Evolutionary conservation across 2,329 filamentous ascomycete genomes (phyloP).

Genomic region (Scedosporium apiospermum): DNA sequence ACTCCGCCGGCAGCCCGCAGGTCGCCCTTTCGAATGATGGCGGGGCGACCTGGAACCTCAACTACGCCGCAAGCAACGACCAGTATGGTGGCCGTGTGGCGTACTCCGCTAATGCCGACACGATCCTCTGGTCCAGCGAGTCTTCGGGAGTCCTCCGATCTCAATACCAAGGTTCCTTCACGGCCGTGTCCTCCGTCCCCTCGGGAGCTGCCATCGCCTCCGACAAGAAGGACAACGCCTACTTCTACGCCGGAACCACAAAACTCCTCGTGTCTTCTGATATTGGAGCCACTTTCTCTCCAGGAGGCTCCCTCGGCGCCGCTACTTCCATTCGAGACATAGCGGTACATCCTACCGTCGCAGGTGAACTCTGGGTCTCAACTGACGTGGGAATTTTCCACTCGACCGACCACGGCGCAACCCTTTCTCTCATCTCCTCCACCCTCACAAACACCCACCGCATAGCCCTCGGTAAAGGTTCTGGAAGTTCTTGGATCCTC

Average conservation of each 20-base stretch:
- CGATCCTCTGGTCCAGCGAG: constrained; percentile 36
- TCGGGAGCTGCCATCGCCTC: constrained; percentile 38
- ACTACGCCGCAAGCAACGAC: constrained; percentile 34
- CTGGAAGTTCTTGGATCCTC: constrained; percentile 30
- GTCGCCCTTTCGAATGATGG: constrained; percentile 40
- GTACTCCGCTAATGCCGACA: constrained; percentile 40
- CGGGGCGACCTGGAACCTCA: constrained; percentile 37
- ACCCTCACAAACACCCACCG: constrained; percentile 28
- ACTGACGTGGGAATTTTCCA: constrained; percentile 45
- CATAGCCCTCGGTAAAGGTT: constrained; percentile 32
- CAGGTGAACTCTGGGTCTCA: constrained; percentile 51
- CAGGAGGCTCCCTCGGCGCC: constrained; percentile 24
- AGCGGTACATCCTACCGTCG: constrained; percentile 43
- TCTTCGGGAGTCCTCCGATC: constrained; percentile 32
- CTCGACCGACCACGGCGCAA: constrained; percentile 39
- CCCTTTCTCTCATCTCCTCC: constrained; percentile 30
- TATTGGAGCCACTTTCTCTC: constrained; percentile 33
- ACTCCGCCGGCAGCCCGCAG: constrained; percentile 29
- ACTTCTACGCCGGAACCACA: constrained; percentile 38
- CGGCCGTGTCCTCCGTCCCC: constrained; percentile 32
- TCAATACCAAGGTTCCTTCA: constrained; percentile 30
- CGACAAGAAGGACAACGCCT: constrained; percentile 41
- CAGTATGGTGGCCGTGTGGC: constrained; percentile 36
- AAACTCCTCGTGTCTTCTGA: constrained; percentile 44
- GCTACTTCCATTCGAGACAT: constrained; percentile 42